Percentiles rank a stretch among this genome's conserved stretches.
These are phyloP conservation scores for Anisogramma anomala DNA, from an alignment of 2,329 filamentous ascomycete genomes.

Conservation along the genomic window DNA sequence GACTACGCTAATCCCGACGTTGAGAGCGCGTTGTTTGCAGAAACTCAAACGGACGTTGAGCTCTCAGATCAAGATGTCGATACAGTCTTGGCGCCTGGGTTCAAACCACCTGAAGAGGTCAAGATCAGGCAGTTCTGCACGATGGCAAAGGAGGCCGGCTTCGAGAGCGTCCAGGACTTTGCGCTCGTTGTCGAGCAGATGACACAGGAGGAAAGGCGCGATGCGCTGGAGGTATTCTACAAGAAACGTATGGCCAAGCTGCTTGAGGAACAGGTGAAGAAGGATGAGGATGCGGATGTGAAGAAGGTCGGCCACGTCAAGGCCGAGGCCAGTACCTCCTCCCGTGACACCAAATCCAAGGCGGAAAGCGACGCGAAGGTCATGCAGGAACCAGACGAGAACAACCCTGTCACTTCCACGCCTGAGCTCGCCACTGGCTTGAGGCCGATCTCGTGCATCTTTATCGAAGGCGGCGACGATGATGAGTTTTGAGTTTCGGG, in stretches of 20 bases:
- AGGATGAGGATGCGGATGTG: constrained; percentile 14
- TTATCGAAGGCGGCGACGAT: constrained; percentile 11
- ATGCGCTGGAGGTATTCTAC: constrained; percentile 75
- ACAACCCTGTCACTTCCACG: not conserved
- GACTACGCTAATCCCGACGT: constrained; percentile 23
- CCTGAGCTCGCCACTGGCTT: not conserved
- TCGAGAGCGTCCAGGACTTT: constrained; percentile 67
- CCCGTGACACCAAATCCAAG: not conserved
- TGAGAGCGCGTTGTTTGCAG: constrained; percentile 46
- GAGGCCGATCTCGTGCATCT: constrained; percentile 8
- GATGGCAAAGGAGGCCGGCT: constrained; percentile 74
- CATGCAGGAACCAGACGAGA: not conserved
- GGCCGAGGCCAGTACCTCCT: constrained; percentile 1
- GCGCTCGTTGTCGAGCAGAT: constrained; percentile 81
- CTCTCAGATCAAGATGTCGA: constrained; percentile 18
- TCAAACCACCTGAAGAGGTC: constrained; percentile 64
- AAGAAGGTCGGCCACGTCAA: constrained; percentile 9
- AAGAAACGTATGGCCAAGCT: constrained; percentile 46
- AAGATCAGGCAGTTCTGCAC: constrained; percentile 76
- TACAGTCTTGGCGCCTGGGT: constrained; percentile 32
- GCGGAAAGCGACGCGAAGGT: constrained; percentile 17
- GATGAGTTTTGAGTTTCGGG: constrained; percentile 10
- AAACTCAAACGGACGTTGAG: constrained; percentile 30
- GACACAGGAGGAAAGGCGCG: constrained; percentile 71
- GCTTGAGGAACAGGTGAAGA: constrained; percentile 19